Percentiles rank a stretch among this genome's conserved stretches.
Conservation (phyloP, 805 yeast genomes). For the Dipodascopsis tothii region DNA sequence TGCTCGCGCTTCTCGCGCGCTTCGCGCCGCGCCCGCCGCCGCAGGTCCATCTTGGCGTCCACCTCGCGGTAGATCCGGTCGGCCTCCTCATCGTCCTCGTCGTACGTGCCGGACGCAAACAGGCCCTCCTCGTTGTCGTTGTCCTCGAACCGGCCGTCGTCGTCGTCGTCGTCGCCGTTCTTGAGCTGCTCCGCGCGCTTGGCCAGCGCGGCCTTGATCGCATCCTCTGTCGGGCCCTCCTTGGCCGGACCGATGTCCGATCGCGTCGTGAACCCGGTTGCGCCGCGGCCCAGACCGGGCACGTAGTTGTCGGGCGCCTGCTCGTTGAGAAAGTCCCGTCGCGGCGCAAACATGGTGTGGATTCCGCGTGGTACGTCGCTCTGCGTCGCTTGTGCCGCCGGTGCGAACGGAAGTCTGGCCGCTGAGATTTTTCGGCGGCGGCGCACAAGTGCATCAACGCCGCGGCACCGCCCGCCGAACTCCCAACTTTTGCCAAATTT, state of each 20-base stretch:
- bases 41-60: conserved; percentile 45
- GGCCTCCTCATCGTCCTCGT: conserved; percentile 69
- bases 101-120: conserved; percentile 28
- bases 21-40: conserved; percentile 26
- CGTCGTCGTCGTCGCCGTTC: conserved; percentile 25
- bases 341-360: conserved; percentile 17
- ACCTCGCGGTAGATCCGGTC: conserved; percentile 58
- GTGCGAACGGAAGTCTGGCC: no score
- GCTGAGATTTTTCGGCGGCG: no score
- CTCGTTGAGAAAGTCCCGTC: conserved; percentile 58
- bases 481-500: no score
- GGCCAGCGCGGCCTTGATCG: conserved; percentile 27
- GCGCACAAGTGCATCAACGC: no score
- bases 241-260: conserved; percentile 59
- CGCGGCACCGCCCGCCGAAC: no score
- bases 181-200: conserved; percentile 24
- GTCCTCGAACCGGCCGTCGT: conserved; percentile 30
- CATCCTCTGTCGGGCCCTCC: conserved; percentile 35
- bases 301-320: conserved; percentile 84
- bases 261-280: conserved; percentile 82
- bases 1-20: conserved; percentile 26
- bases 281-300: conserved; percentile 93
- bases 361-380: no score
- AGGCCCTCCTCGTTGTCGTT: conserved; percentile 33
- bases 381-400: no score